phyloP scores from a whole-genome alignment of 2,329 filamentous ascomycete genomes.

The Alternaria tenuissima region DNA sequence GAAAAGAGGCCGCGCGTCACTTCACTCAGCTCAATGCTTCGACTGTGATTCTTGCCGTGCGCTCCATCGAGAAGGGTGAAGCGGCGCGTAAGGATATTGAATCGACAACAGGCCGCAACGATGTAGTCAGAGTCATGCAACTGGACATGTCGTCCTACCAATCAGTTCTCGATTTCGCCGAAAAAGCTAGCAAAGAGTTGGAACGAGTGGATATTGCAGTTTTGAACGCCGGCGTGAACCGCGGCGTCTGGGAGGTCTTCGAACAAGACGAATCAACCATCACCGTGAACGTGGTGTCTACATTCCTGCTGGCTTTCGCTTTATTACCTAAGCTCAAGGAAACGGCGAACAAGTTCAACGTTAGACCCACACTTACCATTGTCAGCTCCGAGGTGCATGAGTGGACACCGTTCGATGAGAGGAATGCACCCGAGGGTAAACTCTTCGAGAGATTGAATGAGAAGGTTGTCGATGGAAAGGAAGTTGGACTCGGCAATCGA shows the following conservation, averaged over 20 bases:
- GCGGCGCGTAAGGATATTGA: conserved; percentile 54
- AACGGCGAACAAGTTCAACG: conserved; percentile 34
- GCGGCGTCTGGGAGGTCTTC: conserved; percentile 31
- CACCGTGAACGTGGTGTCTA: conserved; percentile 53
- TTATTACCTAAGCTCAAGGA: conserved; percentile 39
- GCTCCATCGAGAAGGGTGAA: conserved; percentile 55
- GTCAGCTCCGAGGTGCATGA: conserved; percentile 45
- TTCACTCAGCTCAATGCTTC: conserved; percentile 52
- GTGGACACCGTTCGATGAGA: conserved; percentile 36
- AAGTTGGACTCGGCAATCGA: conserved; percentile 25
- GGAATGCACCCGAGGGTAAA: conserved; percentile 30
- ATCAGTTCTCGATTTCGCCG: conserved; percentile 49
- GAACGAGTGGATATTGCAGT: conserved; percentile 49
- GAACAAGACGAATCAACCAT: conserved; percentile 46
- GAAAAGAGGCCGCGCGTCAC: conserved; percentile 57
- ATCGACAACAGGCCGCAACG: conserved; percentile 33
- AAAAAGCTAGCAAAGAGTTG: conserved; percentile 30
- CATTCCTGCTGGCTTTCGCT: conserved; percentile 47
- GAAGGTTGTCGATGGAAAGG: conserved; percentile 12
- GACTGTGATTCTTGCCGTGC: conserved; percentile 57
- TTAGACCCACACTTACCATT: conserved; percentile 40
- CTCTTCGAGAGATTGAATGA: conserved; percentile 41
- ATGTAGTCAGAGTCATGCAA: conserved; percentile 56
- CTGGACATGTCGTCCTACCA: conserved; percentile 55
- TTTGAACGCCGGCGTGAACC: conserved; percentile 51